These are phyloP conservation scores for Papiliotrema fonsecae DNA, from an alignment of 1,284 basidiomycete genomes.

Conservation along the genomic window DNA sequence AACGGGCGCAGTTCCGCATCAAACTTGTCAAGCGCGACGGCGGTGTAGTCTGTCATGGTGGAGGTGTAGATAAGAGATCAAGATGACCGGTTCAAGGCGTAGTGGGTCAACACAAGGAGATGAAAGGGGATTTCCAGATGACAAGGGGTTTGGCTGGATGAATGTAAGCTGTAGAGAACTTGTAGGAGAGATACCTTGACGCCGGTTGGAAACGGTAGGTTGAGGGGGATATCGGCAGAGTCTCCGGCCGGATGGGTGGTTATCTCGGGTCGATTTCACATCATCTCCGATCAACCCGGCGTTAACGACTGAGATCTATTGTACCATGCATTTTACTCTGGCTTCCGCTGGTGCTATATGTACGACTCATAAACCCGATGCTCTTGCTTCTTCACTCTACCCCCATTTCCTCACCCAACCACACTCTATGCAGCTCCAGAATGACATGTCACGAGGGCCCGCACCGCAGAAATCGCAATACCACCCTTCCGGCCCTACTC, in stretches of 20 bases:
- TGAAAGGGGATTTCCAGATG: neutral
- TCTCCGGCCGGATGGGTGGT: no score
- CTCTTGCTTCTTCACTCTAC: slow-evolving; percentile 6
- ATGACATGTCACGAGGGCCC: slow-evolving; percentile 57
- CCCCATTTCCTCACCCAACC: slow-evolving; percentile 59
- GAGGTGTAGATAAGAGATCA: neutral
- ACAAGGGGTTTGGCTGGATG: neutral
- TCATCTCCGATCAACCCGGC: neutral
- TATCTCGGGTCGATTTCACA: neutral
- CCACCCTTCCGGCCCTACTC: slow-evolving; percentile 62
- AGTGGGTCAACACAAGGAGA: neutral
- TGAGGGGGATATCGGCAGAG: no score
- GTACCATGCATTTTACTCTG: neutral
- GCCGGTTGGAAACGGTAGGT: no score
- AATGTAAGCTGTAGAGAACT: no score
- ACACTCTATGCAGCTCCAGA: slow-evolving; percentile 71
- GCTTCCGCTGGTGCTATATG: neutral
- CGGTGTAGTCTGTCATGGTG: slow-evolving; percentile 9
- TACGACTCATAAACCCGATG: neutral
- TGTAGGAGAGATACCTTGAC: no score
- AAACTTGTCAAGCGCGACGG: slow-evolving; percentile 54
- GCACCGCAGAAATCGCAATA: slow-evolving; percentile 64
- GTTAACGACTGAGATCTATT: neutral
- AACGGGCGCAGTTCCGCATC: slow-evolving; percentile 57
- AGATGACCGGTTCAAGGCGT: neutral